Percentiles rank a stretch among this genome's conserved stretches.
Evolutionary conservation across 2,329 filamentous ascomycete species (phyloP).

Genomic region (Fusarium aywerte): DNA sequence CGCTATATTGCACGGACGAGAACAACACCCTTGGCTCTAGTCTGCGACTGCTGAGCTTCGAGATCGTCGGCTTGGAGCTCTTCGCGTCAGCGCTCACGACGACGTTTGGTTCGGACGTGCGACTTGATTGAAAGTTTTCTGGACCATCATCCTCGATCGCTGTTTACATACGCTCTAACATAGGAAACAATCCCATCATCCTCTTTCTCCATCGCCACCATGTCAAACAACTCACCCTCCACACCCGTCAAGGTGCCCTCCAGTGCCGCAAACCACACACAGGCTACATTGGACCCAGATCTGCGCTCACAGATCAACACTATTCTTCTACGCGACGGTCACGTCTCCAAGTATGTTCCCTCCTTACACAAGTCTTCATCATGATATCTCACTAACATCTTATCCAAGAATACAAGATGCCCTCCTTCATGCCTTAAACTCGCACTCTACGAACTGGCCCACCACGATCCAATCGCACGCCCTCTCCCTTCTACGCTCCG

Average conservation of each 20-base stretch:
- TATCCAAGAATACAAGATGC: conserved; percentile 67
- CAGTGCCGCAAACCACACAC: conserved; percentile 68
- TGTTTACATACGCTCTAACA: not conserved
- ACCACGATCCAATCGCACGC: conserved; percentile 69
- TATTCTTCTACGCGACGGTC: conserved; percentile 66
- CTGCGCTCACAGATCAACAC: conserved; percentile 71
- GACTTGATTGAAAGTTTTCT: not conserved
- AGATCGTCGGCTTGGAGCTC: conserved; percentile 4
- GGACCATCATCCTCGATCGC: not conserved
- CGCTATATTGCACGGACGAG: not conserved
- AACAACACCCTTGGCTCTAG: not conserved
- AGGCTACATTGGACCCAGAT: conserved; percentile 70
- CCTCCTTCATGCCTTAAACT: conserved; percentile 70
- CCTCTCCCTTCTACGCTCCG: conserved; percentile 67
- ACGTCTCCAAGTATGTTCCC: conserved; percentile 64
- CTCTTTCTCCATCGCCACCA: conserved; percentile 36
- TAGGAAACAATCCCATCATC: not conserved
- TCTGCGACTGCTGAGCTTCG: conserved; percentile 8
- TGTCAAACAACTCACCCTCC: conserved; percentile 60
- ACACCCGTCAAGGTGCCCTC: conserved; percentile 71
- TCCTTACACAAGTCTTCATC: not conserved
- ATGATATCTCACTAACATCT: conserved; percentile 12
- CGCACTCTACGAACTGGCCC: conserved; percentile 71
- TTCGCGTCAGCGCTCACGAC: not conserved
- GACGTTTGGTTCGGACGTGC: not conserved